A percentile compares a stretch with the other conserved stretches of the same genome.
Evolutionary conservation across 2,329 filamentous ascomycete genomes (phyloP).

Genomic region (Neofusicoccum laricinum): DNA sequence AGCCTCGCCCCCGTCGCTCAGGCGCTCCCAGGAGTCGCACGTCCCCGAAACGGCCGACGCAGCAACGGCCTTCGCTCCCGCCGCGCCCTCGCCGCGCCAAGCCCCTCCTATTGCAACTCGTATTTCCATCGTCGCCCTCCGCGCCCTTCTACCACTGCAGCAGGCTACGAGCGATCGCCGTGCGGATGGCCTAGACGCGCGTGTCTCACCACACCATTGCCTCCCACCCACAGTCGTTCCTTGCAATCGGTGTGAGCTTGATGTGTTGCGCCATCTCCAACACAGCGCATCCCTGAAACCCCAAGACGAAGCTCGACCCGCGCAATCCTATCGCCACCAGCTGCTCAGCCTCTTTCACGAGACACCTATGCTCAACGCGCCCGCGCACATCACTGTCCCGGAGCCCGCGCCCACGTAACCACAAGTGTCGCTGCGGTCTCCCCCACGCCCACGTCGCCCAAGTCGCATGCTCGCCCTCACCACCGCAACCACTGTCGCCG

Average conservation of each 20-base stretch:
- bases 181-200: slow-evolving; percentile 10
- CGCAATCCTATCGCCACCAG: slow-evolving; percentile 16
- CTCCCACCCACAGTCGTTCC: slow-evolving; percentile 10
- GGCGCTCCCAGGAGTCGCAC: slow-evolving; percentile 10
- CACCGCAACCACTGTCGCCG: slow-evolving; percentile 11
- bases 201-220: slow-evolving; percentile 15
- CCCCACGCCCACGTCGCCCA: neutral
- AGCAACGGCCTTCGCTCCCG: slow-evolving; percentile 7
- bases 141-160: neutral
- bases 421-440: neutral
- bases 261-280: slow-evolving; percentile 12
- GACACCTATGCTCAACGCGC: slow-evolving; percentile 15
- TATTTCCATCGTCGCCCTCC: slow-evolving; percentile 3
- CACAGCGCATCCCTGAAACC: slow-evolving; percentile 14
- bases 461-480: slow-evolving; percentile 9
- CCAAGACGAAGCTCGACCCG: slow-evolving; percentile 15
- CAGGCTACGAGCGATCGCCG: slow-evolving; percentile 9
- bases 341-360: slow-evolving; percentile 13
- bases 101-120: slow-evolving; percentile 12
- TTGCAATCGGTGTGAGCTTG: slow-evolving; percentile 15
- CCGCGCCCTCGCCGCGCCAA: slow-evolving; percentile 7
- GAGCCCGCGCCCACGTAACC: slow-evolving; percentile 14
- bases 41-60: slow-evolving; percentile 11
- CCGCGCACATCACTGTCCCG: neutral
- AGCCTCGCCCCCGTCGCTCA: slow-evolving; percentile 3